Evolutionary conservation across 306 rosid species (phyloP), one percentile per base, ranked within the genome.

Genomic region (Cajanus cajan): DNA sequence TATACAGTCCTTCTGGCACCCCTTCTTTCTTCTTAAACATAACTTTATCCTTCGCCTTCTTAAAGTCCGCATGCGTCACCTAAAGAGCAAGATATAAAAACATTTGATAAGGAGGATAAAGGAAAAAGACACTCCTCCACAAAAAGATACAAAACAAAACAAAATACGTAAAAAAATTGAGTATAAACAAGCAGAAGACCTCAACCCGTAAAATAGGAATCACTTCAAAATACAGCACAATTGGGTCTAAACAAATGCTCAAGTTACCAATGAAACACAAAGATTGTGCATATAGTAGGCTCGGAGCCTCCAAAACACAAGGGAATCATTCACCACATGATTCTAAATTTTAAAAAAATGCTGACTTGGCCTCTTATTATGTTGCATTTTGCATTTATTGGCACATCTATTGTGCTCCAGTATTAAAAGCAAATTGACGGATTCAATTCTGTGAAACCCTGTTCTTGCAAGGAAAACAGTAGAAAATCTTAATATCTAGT

Each of bases 21-120:
- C 98, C 98, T 85, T 95, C 98, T 83, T 95, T 95, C 97, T 95
- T 95, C 94, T 92, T 95, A 72, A 92, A 95, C 98, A 95, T 95
- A 54, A 95, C 98, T 86, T 95, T 95, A 72, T 95, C 98, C 86
- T 95, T 95, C 7, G 98, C 98, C 92, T 95, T 95, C 91, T 95
- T 92, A 81, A 95, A 91, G 82, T 95, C 98, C 0, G 68, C 40
- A 84, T 95, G 98, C 0, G 96, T 95, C 31, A 95, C 98, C 98
- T 95, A 89, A 61, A 74, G 44, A 75, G n/a, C 73, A 64, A 15
- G 51, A 87, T 50, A 43, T 28, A 36, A 37, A 10, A 40, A 62
- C 9, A 40, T 25, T 10, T 18, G 55, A 15, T 13, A 40, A 47
- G 2, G 8, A 44, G 8, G 51, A 11, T 34, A 58, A 25, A 59